Base-by-base conservation (phyloP, 2,329 filamentous ascomycete genomes). In the Exophiala bonariae region DNA sequence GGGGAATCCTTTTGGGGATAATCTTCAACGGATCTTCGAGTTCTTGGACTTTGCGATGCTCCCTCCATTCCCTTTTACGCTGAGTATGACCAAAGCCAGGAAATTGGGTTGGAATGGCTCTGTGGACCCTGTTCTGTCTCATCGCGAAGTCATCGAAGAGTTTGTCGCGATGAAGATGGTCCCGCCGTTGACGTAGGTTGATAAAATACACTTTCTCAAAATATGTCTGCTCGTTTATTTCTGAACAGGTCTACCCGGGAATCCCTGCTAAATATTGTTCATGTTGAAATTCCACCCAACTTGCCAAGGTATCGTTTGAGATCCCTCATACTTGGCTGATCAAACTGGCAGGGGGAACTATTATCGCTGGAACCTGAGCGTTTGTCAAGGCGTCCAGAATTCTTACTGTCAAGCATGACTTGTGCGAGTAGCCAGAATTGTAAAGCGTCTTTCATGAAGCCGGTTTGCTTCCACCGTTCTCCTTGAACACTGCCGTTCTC, bases 1-100 rank as follows among this genome's bases (percentile, higher is more conserved):
- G 22, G 33, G 41, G 17, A 46, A 38, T 26, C 49, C 52, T 9
- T 52, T 52, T 18, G 49, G 36, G 14, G 13, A n/a, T 8, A 18
- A n/a, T 18, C 17, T 34, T 14, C 32, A 34, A 14, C 5, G 13
- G n/a, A 34, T n/a, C 14, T 34, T 34, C 32, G 32, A 14, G 7
- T 34, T 34, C 17, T 14, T 18, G 32, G 32, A 34, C 32, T 34
- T 34, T 34, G 13, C 32, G n/a, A 34, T 34, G 17, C 17, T 14
- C 6, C 17, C 13, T 34, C 17, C 13, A 18, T 34, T n/a, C 7
- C 32, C 32, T n/a, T 18, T 34, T 14, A 34, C 17, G n/a, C n/a
- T 34, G 32, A 34, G 17, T n/a, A 34, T 34, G 32, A 34, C 13
- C 6, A 34, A 34, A 14, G 32, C 32, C 6, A 34, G 32, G 14